Evolutionary conservation across 73 alveolate genomes (phyloP), one percentile per base, ranked within the genome.

Genomic region (Blepharisma japonicum): DNA sequence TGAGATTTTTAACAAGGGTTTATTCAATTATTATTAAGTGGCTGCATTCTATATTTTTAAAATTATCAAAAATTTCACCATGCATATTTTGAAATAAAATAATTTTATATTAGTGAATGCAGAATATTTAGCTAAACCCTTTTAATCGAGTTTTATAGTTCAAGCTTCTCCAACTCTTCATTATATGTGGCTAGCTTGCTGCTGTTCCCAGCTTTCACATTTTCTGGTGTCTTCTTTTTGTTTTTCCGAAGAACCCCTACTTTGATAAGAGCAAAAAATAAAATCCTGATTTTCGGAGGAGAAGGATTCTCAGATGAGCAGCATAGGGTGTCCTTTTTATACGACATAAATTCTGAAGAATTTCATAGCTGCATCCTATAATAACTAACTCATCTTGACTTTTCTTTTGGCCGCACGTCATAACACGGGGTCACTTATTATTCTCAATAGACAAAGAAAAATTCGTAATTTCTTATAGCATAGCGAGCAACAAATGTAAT

Each of bases 151-250:
- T 20, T 11, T 20, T 53, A 0, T 20, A 53, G n/a, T 14, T 53
- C 23, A 20, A 53, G n/a, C 23, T 53, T 53, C 4, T 78, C 77
- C 68, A 81, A 66, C 80, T 92, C 95, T 77, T 66, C 81, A 47
- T 80, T 82, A 38, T 89, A 84, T n/a, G 56, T 74, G 6, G 51
- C 84, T 6, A 87, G 86, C 70, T 92, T 92, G 11, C 68, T 85
- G 38, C 55, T 47, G 42, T 87, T 85, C 70, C 83, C 95, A 6
- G 70, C 76, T 55, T 90, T 88, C 18, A 90, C 90, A 56, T 83
- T 86, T 68, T 86, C 95, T 20, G 93, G 91, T 51, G 87, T 94
- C 85, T 89, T 89, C n/a, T 67, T 55, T 21, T 71, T n/a, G n/a
- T n/a, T n/a, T n/a, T n/a, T n/a, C n/a, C n/a, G n/a, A n/a, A n/a